These are phyloP conservation scores for Wickerhamomyces bovis DNA, from an alignment of 805 yeast genomes.

Conservation along the genomic window DNA sequence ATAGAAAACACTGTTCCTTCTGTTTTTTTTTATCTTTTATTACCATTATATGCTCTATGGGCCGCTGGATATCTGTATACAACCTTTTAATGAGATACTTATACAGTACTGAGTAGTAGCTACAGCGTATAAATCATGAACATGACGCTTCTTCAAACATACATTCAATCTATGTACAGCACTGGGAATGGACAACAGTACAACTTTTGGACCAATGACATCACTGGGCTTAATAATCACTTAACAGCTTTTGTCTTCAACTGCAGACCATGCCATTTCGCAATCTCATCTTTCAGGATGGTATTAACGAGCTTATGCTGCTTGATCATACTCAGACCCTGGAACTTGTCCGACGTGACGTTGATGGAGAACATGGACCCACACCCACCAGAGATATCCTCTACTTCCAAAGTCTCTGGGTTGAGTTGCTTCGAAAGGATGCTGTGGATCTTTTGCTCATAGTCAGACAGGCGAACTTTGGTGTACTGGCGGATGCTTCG, in stretches of 20 bases:
- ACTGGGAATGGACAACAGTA: too few relatives aligned
- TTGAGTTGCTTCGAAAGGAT: conserved; percentile 48
- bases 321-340: conserved; percentile 77
- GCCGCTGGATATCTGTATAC: too few relatives aligned
- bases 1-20: too few relatives aligned
- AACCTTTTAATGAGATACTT: background rate
- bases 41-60: background rate
- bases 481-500: background rate
- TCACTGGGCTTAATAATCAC: background rate
- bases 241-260: conserved; percentile 44
- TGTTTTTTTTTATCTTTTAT: too few relatives aligned
- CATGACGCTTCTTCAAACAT: too few relatives aligned
- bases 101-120: background rate
- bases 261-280: conserved; percentile 93
- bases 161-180: background rate
- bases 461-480: conserved; percentile 25
- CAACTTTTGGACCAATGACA: background rate
- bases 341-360: conserved; percentile 66
- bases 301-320: conserved; percentile 90
- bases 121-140: too few relatives aligned
- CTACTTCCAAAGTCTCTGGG: conserved; percentile 61
- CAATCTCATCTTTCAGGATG: conserved; percentile 74
- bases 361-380: conserved; percentile 95
- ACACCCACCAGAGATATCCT: conserved; percentile 91
- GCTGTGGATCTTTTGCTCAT: conserved; percentile 57